phyloP scores from a whole-genome alignment of 2,329 filamentous ascomycete genomes.

The Colletotrichum lupini region DNA sequence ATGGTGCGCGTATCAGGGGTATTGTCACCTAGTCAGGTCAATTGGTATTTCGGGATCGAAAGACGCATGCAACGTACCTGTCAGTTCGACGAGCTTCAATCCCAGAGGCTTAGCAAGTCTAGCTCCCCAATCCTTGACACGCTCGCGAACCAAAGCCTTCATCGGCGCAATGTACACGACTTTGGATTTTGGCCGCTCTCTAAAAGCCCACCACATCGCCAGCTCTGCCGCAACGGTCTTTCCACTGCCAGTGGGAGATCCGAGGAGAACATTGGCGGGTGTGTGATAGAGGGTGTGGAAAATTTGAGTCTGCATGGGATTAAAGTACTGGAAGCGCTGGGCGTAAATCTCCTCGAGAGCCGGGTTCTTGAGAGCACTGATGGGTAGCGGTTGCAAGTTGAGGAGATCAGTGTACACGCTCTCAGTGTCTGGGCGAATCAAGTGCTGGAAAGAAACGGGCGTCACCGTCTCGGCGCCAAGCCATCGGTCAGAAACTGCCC shows the following conservation, averaged over 20 bases:
- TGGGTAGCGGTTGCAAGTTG: slow-evolving; percentile 88
- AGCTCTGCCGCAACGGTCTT: slow-evolving; percentile 97
- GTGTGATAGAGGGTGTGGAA: slow-evolving; percentile 98
- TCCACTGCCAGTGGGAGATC: slow-evolving; percentile 95
- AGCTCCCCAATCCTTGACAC: slow-evolving; percentile 93
- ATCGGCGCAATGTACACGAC: slow-evolving; percentile 99
- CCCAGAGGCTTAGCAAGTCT: slow-evolving; percentile 86
- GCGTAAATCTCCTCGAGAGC: slow-evolving; percentile 88
- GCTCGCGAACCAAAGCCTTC: slow-evolving; percentile 97
- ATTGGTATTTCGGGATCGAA: not conserved
- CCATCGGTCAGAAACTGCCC: slow-evolving; percentile 95
- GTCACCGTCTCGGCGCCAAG: slow-evolving; percentile 95
- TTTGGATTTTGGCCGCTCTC: slow-evolving; percentile 93
- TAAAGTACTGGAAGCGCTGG: slow-evolving; percentile 94
- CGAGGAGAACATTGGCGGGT: slow-evolving; percentile 88
- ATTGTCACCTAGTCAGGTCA: slow-evolving; percentile 72
- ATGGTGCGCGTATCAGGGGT: slow-evolving; percentile 97
- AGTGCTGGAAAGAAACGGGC: slow-evolving; percentile 95
- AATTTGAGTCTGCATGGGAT: slow-evolving; percentile 99
- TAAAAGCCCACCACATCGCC: slow-evolving; percentile 99
- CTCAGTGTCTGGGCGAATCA: slow-evolving; percentile 96
- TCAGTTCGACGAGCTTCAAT: slow-evolving; percentile 92
- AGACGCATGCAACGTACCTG: slow-evolving; percentile 59
- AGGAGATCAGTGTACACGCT: slow-evolving; percentile 96
- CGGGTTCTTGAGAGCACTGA: slow-evolving; percentile 88